These are phyloP conservation scores for Cercospora janseana DNA, from an alignment of 2,329 filamentous ascomycete genomes.

Conservation along the genomic window DNA sequence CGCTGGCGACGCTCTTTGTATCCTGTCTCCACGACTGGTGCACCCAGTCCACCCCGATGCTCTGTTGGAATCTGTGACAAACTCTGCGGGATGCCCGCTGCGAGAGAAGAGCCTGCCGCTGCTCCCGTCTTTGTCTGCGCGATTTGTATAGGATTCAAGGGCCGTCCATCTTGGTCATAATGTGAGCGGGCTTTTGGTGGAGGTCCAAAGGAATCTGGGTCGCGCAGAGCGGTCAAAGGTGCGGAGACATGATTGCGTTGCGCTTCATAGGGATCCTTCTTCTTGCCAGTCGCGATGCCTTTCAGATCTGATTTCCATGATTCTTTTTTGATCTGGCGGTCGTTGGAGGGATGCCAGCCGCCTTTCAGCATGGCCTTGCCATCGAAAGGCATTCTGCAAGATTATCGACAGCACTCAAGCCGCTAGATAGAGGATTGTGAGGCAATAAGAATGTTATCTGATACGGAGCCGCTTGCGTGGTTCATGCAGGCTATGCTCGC, in stretches of 20 bases:
- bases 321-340: constrained; percentile 54
- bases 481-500: neutral
- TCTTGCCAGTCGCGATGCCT: constrained; percentile 49
- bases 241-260: constrained; percentile 55
- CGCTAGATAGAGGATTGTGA: neutral
- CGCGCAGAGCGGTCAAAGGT: constrained; percentile 69
- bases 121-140: constrained; percentile 31
- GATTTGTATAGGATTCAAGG: constrained; percentile 7
- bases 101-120: constrained; percentile 33
- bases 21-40: constrained; percentile 41
- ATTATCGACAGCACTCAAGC: neutral
- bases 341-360: constrained; percentile 49
- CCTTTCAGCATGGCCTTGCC: constrained; percentile 45
- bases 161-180: constrained; percentile 43
- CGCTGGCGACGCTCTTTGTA: constrained; percentile 23
- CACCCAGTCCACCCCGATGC: constrained; percentile 42
- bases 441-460: neutral
- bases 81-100: constrained; percentile 17
- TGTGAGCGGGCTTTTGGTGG: constrained; percentile 67
- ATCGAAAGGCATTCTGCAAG: constrained; percentile 9
- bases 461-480: neutral
- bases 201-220: constrained; percentile 70
- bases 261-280: constrained; percentile 40
- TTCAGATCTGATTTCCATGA: constrained; percentile 48
- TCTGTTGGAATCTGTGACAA: constrained; percentile 7